These are phyloP conservation scores for Starmera stellimalicola DNA, from an alignment of 1,139 yeast species.

Conservation along the genomic window DNA sequence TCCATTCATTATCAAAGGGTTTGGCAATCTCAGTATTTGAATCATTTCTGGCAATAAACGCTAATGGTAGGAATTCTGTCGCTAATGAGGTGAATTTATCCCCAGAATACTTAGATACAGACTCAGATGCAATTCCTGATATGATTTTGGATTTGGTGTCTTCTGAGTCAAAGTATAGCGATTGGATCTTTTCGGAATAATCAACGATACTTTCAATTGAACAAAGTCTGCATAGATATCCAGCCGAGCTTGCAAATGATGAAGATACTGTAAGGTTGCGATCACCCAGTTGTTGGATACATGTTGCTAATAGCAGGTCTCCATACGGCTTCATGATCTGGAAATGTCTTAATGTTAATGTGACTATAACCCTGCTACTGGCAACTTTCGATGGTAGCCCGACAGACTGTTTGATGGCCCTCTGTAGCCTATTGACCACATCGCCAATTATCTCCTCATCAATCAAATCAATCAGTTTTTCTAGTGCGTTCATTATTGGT, in stretches of 20 bases:
- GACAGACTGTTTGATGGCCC: slow-evolving; percentile 51
- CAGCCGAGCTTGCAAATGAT: slow-evolving; percentile 75
- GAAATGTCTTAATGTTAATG: slow-evolving; percentile 50
- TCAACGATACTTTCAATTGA: slow-evolving; percentile 42
- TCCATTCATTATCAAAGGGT: slow-evolving; percentile 64
- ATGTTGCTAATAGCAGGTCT: slow-evolving; percentile 47
- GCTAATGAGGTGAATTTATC: slow-evolving; percentile 60
- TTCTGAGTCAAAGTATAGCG: slow-evolving; percentile 55
- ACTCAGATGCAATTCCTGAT: slow-evolving; percentile 56
- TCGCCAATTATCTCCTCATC: slow-evolving; percentile 41
- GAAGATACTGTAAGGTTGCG: slow-evolving; percentile 64
- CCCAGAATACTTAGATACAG: slow-evolving; percentile 61
- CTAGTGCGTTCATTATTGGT: slow-evolving; percentile 86
- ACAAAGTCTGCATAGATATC: slow-evolving; percentile 64
- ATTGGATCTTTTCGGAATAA: slow-evolving; percentile 42
- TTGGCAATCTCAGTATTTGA: slow-evolving; percentile 34
- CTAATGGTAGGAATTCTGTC: slow-evolving; percentile 62
- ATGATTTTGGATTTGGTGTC: slow-evolving; percentile 36
- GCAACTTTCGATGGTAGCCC: slow-evolving; percentile 92
- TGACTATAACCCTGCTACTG: slow-evolving; percentile 68
- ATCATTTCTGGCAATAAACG: slow-evolving; percentile 74
- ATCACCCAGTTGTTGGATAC: slow-evolving; percentile 54
- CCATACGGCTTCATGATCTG: slow-evolving; percentile 50
- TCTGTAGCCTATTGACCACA: slow-evolving; percentile 38
- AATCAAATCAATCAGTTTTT: slow-evolving; percentile 50